These are phyloP conservation scores for Paramyrothecium sp. DNA, from an alignment of 2,329 filamentous ascomycete genomes.

Conservation along the genomic window DNA sequence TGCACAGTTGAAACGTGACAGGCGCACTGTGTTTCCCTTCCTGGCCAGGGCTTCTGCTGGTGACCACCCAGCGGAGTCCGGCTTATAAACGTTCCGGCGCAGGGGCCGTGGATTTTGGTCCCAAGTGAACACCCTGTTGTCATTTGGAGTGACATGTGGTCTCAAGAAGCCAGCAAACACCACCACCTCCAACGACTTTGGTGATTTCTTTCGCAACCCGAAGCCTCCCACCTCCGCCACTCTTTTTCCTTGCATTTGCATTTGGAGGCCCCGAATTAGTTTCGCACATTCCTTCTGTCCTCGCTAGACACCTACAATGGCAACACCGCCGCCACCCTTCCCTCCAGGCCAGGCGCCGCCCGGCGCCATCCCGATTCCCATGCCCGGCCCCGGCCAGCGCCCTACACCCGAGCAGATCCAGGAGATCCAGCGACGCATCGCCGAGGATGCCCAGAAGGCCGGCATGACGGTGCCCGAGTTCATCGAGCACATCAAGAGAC, in stretches of 20 bases:
- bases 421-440: constrained; percentile 79
- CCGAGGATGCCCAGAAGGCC: constrained; percentile 77
- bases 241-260: background rate
- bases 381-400: constrained; percentile 39
- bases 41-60: background rate
- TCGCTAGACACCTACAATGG: constrained; percentile 18
- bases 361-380: constrained; percentile 22
- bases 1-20: no score
- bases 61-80: constrained; percentile 11
- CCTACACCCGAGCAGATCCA: constrained; percentile 84
- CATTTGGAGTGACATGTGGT: constrained; percentile 19
- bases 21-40: no score
- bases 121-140: constrained; percentile 38
- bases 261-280: background rate
- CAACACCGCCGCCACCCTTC: constrained; percentile 19
- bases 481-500: constrained; percentile 65
- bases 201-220: background rate
- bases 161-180: constrained; percentile 13
- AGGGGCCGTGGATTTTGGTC: constrained; percentile 2
- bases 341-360: constrained; percentile 22
- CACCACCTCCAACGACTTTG: background rate
- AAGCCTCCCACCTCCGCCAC: background rate
- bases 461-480: constrained; percentile 87
- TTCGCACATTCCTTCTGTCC: background rate
- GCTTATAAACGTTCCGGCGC: constrained; percentile 26